A percentile compares a stretch with the other conserved stretches of the same genome.
Conservation (phyloP, 2,329 filamentous ascomycete genomes). For the Xylaria sp. region DNA sequence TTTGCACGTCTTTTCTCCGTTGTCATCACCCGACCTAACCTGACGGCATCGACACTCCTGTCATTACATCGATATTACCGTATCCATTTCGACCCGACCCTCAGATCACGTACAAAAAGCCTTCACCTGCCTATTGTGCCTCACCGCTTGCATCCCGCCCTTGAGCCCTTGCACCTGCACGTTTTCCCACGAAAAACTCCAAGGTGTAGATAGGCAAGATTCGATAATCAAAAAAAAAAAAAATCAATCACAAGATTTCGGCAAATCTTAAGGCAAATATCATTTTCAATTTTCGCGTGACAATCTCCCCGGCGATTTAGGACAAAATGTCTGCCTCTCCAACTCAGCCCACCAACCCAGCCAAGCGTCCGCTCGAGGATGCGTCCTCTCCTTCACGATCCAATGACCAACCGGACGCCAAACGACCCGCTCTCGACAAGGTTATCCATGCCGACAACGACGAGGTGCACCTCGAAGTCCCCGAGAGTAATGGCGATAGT, state of each 20-base stretch:
- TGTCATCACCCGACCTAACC: conserved; percentile 38
- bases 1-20: conserved; percentile 42
- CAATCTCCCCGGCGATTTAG: conserved; percentile 46
- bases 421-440: conserved; percentile 96
- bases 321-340: conserved; percentile 79
- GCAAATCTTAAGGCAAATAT: conserved; percentile 50
- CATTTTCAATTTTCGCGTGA: conserved; percentile 37
- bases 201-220: conserved; percentile 83
- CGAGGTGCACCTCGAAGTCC: conserved; percentile 55
- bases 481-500: conserved; percentile 53
- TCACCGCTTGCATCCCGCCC: conserved; percentile 53
- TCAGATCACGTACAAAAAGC: conserved; percentile 43
- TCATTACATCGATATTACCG: conserved; percentile 46
- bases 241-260: conserved; percentile 55
- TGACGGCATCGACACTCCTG: conserved; percentile 44
- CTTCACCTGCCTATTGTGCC: conserved; percentile 42
- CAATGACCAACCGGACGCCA: conserved; percentile 94
- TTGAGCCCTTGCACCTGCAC: conserved; percentile 84
- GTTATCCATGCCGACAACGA: conserved; percentile 71
- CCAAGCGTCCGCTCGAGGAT: conserved; percentile 96
- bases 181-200: conserved; percentile 89
- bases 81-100: conserved; percentile 44
- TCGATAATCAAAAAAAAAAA: conserved; percentile 58
- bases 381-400: conserved; percentile 92
- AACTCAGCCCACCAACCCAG: conserved; percentile 71